Evolutionary conservation across 441 rosid genomes (phyloP).

Genomic region (Bruguiera hainesii): DNA sequence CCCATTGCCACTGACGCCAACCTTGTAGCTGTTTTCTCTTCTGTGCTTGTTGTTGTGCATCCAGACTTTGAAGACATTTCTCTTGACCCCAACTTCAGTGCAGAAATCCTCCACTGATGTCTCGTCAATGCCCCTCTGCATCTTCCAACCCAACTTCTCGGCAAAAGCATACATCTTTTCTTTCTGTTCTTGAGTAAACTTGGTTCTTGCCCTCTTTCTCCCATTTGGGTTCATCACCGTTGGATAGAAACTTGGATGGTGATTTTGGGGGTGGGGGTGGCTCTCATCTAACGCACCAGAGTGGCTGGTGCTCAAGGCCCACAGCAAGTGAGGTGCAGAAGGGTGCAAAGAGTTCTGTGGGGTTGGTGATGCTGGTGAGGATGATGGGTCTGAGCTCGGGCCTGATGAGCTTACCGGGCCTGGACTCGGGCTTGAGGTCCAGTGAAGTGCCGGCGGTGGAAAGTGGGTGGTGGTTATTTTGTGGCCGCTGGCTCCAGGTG

Average conservation of each 20-base stretch:
- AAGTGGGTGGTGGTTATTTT: background rate
- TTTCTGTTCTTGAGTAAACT: constrained; percentile 51
- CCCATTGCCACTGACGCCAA: constrained; percentile 10
- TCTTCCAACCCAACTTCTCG: constrained; percentile 55
- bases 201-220: constrained; percentile 31
- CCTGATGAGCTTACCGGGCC: constrained; percentile 31
- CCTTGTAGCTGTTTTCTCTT: constrained; percentile 27
- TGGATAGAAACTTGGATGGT: constrained; percentile 11
- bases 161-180: constrained; percentile 55
- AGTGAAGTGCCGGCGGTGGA: constrained; percentile 17
- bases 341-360: constrained; percentile 41
- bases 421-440: constrained; percentile 42
- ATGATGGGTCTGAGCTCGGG: constrained; percentile 16
- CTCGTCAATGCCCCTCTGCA: constrained; percentile 41
- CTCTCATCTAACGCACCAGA: constrained; percentile 24
- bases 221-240: constrained; percentile 14
- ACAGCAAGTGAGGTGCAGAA: constrained; percentile 42
- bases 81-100: constrained; percentile 42
- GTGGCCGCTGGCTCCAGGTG: background rate
- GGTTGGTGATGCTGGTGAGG: constrained; percentile 43
- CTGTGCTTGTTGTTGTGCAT: constrained; percentile 61
- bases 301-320: constrained; percentile 33
- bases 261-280: background rate
- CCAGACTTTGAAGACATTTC: constrained; percentile 65
- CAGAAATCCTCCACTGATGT: constrained; percentile 39